Evolutionary conservation across 2,329 filamentous ascomycete genomes (phyloP).

Genomic region (Penicillium capsulatum): DNA sequence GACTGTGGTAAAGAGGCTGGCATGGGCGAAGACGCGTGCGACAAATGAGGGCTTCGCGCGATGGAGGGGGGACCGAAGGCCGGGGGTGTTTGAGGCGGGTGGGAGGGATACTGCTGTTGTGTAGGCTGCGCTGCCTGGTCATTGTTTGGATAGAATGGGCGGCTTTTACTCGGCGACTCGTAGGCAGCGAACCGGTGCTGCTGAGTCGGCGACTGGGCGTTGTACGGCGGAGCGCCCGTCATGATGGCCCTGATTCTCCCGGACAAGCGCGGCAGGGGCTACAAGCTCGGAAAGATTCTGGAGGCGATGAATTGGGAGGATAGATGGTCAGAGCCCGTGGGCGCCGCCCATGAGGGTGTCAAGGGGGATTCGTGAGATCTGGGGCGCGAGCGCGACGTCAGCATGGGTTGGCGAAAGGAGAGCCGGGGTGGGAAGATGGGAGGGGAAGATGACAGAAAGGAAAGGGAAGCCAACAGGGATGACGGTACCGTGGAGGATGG

Average conservation of each 20-base stretch:
- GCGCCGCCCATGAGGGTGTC: constrained; percentile 17
- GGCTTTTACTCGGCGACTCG: constrained; percentile 42
- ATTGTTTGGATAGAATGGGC: constrained; percentile 41
- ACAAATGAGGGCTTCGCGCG: constrained; percentile 40
- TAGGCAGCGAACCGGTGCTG: constrained; percentile 41
- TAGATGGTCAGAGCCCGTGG: constrained; percentile 8
- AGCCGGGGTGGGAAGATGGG: constrained; percentile 5
- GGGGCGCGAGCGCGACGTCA: constrained; percentile 23
- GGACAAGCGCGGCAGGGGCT: constrained; percentile 26
- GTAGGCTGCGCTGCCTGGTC: constrained; percentile 26
- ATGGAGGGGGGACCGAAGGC: constrained; percentile 36
- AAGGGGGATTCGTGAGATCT: constrained; percentile 18
- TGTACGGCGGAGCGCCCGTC: constrained; percentile 44
- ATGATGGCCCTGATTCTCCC: constrained; percentile 35
- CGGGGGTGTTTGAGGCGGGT: constrained; percentile 43
- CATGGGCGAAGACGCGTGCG: constrained; percentile 40
- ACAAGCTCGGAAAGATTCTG: constrained; percentile 4
- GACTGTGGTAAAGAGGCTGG: constrained; percentile 37
- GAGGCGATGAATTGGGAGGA: constrained; percentile 15
- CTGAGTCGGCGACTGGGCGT: constrained; percentile 45
- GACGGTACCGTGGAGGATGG: constrained; percentile 20
- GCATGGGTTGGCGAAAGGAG: constrained; percentile 7
- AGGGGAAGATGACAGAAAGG: constrained; percentile 1
- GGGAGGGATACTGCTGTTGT: constrained; percentile 35
- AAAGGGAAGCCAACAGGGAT: constrained; percentile 5